Conservation (phyloP, 1,139 yeast species). For the Trichomonascaceae sp. region DNA sequence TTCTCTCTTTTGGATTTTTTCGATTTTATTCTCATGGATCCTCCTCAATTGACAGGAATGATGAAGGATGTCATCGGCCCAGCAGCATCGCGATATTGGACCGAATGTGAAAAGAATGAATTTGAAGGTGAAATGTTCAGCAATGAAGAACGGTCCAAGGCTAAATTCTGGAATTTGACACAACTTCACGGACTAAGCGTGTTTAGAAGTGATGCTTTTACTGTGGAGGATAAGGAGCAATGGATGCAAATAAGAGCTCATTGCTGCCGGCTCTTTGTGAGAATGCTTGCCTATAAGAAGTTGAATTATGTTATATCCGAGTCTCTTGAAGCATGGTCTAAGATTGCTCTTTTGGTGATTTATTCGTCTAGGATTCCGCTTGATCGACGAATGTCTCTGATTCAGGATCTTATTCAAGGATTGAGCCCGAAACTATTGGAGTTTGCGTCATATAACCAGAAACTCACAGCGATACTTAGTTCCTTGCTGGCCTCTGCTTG, state of each 20-base stretch:
- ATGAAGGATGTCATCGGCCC: slow-evolving; percentile 7
- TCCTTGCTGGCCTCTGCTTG: slow-evolving; percentile 68
- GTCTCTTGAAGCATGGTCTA: slow-evolving; percentile 77
- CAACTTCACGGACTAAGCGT: not conserved
- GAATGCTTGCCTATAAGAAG: slow-evolving; percentile 15
- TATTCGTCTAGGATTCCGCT: slow-evolving; percentile 47
- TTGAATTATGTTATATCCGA: slow-evolving; percentile 45
- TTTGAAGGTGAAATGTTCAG: slow-evolving; percentile 6
- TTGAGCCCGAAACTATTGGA: slow-evolving; percentile 72
- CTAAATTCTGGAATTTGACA: not conserved
- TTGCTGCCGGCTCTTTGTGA: slow-evolving; percentile 11
- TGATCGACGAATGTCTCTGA: slow-evolving; percentile 49
- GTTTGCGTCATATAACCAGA: slow-evolving; percentile 59
- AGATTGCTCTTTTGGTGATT: slow-evolving; percentile 65
- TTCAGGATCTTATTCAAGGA: slow-evolving; percentile 68
- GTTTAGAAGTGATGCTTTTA: not conserved
- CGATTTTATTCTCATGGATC: slow-evolving; percentile 36
- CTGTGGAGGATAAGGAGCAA: not conserved
- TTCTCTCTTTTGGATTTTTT: slow-evolving; percentile 64
- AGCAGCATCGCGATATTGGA: slow-evolving; percentile 15
- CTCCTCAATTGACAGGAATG: slow-evolving; percentile 1
- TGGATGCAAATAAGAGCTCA: not conserved
- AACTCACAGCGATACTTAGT: slow-evolving; percentile 70
- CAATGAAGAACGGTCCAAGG: not conserved
- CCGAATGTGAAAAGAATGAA: slow-evolving; percentile 26